Evolutionary conservation across 371 early-diverging fungal genomes (phyloP), one percentile per base, ranked within the genome.

Genomic region (Parasitella parasitica): DNA sequence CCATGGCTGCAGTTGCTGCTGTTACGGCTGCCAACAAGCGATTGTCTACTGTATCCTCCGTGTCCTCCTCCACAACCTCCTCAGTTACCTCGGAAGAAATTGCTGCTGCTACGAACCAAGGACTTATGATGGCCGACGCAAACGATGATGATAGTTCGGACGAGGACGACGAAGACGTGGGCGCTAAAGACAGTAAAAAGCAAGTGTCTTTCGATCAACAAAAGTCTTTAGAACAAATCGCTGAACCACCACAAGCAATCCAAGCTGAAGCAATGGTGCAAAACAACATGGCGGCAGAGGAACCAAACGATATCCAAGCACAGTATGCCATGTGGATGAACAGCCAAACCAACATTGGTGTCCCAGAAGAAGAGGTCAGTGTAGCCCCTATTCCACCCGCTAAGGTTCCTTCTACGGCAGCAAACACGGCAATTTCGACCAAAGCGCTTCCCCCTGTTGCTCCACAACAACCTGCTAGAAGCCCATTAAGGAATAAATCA

Each of bases 301-400:
- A 34, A 34, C 6, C 46, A 43, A 50, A 30, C 38, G 73, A 76
- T 57, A 73, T 76, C 34, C 73, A 76, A 41, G 56, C 69, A 28
- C 74, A 77, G 27, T 77, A 77, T 63, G 66, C 77, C 48, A 66
- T 73, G 70, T 77, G 77, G 77, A 70, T 71, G 62, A 73, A 69
- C 57, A 77, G 69, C 27, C 77, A 77, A 48, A 50, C 36, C 0
- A 54, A 35, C 16, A 24, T 37, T n/a, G 15, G 6, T 39, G 22
- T 32, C 20, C 20, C 36, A 49, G 37, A 32, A 58, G 26, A 39
- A 13, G 13, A 39, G 12, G 20, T 7, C 36, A 16, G 13, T 22
- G 22, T 15, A 38, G 22, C 64, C 37, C 49, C 48, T 35, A 36
- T 50, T 24, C 34, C 49, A 18, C 46, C 58, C 9, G 35, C 35